phyloP scores from a whole-genome alignment of 441 rosid genomes.

The Breynia disticha region DNA sequence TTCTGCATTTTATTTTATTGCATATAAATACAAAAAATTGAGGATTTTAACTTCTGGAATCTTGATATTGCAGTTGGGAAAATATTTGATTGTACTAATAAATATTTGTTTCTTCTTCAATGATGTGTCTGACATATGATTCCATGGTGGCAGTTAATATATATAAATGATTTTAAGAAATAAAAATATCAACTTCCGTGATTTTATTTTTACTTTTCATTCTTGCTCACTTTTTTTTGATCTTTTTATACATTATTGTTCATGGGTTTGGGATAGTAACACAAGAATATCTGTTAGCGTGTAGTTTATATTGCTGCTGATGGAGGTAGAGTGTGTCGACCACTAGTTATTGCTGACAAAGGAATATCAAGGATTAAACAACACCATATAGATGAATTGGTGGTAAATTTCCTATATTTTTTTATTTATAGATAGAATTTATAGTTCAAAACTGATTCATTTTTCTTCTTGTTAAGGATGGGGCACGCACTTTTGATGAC shows the following conservation, averaged over 20 bases:
- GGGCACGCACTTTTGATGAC: slow-evolving; percentile 81
- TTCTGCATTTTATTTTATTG: too few relatives aligned
- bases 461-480: slow-evolving; percentile 47
- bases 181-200: too few relatives aligned
- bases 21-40: too few relatives aligned
- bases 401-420: slow-evolving; percentile 39
- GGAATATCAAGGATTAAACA: slow-evolving; percentile 86
- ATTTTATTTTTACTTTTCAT: background rate
- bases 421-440: slow-evolving; percentile 10
- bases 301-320: slow-evolving; percentile 95
- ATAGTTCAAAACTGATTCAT: slow-evolving; percentile 16
- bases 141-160: too few relatives aligned
- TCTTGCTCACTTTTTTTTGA: background rate
- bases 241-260: background rate
- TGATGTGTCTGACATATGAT: too few relatives aligned
- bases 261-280: background rate
- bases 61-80: too few relatives aligned
- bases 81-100: too few relatives aligned
- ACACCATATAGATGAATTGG: slow-evolving; percentile 86
- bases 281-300: slow-evolving; percentile 35
- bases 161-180: too few relatives aligned
- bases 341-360: slow-evolving; percentile 95
- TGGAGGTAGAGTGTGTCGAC: slow-evolving; percentile 99
- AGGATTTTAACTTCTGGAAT: too few relatives aligned
- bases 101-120: too few relatives aligned